phyloP scores from a whole-genome alignment of 495 filamentous ascomycete genomes.

The Cryomyces antarcticus region DNA sequence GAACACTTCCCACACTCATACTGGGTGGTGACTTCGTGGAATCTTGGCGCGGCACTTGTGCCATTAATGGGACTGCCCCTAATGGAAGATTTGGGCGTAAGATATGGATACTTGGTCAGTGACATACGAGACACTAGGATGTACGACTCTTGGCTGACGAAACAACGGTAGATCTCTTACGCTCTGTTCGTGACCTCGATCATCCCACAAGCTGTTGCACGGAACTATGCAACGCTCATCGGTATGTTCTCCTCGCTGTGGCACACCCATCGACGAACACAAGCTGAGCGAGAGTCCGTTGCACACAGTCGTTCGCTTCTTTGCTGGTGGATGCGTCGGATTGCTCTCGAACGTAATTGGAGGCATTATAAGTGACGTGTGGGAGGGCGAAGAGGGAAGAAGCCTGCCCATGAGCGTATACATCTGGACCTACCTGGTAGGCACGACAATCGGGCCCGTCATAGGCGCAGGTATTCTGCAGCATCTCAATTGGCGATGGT shows the following conservation, averaged over 20 bases:
- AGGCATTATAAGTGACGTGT: conserved; percentile 29
- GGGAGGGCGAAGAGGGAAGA: conserved; percentile 19
- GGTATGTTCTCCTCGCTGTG: background rate
- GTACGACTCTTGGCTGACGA: background rate
- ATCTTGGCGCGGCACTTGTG: conserved; percentile 24
- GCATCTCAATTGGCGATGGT: conserved; percentile 25
- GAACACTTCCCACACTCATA: conserved; percentile 28
- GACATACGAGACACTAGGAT: background rate
- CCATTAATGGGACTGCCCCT: conserved; percentile 29
- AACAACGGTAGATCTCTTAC: conserved; percentile 13
- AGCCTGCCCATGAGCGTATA: conserved; percentile 29
- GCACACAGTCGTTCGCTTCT: conserved; percentile 18
- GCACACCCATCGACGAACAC: too few species aligned
- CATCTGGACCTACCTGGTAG: conserved; percentile 22
- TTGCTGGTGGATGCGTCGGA: conserved; percentile 26
- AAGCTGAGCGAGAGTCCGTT: too few species aligned
- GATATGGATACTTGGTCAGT: conserved; percentile 21
- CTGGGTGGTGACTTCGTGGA: conserved; percentile 32
- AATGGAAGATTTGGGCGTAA: conserved; percentile 30
- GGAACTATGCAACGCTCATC: conserved; percentile 30
- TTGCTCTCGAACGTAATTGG: conserved; percentile 26
- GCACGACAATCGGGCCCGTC: conserved; percentile 27
- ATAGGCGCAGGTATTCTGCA: conserved; percentile 24
- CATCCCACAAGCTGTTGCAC: conserved; percentile 27
- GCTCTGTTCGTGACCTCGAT: conserved; percentile 24